phyloP scores from a whole-genome alignment of 164 flowering plant genomes.

The Umbellularia californica region DNA sequence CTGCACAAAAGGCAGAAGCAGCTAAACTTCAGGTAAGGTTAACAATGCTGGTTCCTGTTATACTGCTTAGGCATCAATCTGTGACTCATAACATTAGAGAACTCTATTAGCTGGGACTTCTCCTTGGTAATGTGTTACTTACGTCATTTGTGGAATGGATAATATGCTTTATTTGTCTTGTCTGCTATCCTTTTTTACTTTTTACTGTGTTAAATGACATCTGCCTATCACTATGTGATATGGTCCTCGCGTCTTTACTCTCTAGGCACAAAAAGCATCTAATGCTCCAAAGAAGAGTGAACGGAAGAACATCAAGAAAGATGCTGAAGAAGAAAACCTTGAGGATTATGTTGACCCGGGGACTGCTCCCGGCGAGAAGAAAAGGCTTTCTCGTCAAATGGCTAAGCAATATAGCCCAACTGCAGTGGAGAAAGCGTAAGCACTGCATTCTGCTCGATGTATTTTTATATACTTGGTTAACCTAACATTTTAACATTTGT shows the following conservation, averaged over 20 bases:
- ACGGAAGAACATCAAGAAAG: constrained; percentile 48
- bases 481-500: background rate
- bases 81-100: background rate
- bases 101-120: background rate
- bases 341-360: constrained; percentile 77
- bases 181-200: background rate
- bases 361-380: constrained; percentile 81
- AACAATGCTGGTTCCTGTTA: background rate
- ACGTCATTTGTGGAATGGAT: no score
- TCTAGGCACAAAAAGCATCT: constrained; percentile 60
- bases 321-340: constrained; percentile 64
- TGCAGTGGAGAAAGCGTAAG: constrained; percentile 89
- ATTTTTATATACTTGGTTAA: background rate
- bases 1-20: constrained; percentile 59
- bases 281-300: constrained; percentile 50
- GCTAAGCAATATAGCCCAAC: constrained; percentile 81
- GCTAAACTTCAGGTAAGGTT: constrained; percentile 55
- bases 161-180: background rate
- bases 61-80: background rate
- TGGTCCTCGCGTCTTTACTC: no score
- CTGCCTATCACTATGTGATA: background rate
- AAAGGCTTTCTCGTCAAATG: constrained; percentile 68
- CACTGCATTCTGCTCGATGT: background rate
- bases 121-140: background rate
- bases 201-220: background rate